Conservation (phyloP, 495 filamentous ascomycete species). For the Podospora tetraspora region DNA sequence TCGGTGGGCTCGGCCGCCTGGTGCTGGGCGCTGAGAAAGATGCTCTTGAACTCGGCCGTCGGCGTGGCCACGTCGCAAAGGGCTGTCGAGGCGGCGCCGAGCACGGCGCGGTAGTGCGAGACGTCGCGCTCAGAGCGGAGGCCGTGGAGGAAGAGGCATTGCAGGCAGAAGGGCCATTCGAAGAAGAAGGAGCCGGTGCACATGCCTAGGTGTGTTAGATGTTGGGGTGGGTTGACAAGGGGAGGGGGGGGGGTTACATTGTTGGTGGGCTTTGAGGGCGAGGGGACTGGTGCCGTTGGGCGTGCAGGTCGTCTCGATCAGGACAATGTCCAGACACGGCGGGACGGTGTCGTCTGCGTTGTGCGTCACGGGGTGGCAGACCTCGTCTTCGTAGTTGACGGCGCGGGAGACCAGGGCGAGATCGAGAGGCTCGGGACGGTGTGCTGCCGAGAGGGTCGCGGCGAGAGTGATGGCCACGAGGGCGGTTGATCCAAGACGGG, state of each 20-base stretch:
- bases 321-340: constrained; percentile 28
- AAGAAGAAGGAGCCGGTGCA: constrained; percentile 37
- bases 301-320: constrained; percentile 26
- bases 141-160: constrained; percentile 35
- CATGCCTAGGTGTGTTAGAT: constrained; percentile 23
- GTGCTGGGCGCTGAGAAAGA: constrained; percentile 25
- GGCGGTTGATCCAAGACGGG: neutral
- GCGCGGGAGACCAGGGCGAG: neutral
- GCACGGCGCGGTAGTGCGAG: constrained; percentile 25
- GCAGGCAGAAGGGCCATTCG: constrained; percentile 36
- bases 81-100: constrained; percentile 22
- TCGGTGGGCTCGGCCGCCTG: constrained; percentile 16
- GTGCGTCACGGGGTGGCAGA: constrained; percentile 27
- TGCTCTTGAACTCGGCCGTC: constrained; percentile 23
- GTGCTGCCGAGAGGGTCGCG: neutral
- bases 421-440: neutral
- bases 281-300: constrained; percentile 27
- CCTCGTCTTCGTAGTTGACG: constrained; percentile 25
- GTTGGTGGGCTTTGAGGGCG: constrained; percentile 32
- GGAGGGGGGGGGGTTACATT: constrained; percentile 20
- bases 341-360: constrained; percentile 26
- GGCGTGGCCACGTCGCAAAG: constrained; percentile 31
- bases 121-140: constrained; percentile 26
- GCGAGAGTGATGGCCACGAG: neutral
- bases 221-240: neutral